These are phyloP conservation scores for Ilex paraguariensis DNA, from an alignment of 305 asterid species.

Conservation along the genomic window DNA sequence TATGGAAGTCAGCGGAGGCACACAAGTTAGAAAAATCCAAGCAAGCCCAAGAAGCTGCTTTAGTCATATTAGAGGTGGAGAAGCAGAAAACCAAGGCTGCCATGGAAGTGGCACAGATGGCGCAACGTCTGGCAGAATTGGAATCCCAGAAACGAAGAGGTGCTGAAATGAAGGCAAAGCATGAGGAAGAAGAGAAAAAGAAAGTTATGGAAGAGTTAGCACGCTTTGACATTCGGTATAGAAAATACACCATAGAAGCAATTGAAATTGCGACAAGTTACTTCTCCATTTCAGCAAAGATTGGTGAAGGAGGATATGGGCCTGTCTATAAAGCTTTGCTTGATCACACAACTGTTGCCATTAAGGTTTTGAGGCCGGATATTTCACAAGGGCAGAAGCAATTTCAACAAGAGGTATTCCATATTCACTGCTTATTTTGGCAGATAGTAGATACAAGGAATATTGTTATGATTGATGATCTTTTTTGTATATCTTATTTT, in stretches of 20 bases:
- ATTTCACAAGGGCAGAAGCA: constrained; percentile 59
- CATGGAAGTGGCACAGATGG: constrained; percentile 56
- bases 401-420: constrained; percentile 75
- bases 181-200: constrained; percentile 28
- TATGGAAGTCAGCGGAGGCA: constrained; percentile 34
- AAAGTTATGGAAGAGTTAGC: constrained; percentile 24
- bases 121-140: constrained; percentile 40
- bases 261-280: constrained; percentile 33
- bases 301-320: constrained; percentile 56
- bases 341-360: constrained; percentile 43
- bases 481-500: not conserved
- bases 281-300: constrained; percentile 26
- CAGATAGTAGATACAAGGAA: too few relatives aligned
- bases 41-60: constrained; percentile 39
- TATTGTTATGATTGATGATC: not conserved
- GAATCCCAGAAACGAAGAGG: constrained; percentile 1
- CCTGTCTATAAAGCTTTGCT: constrained; percentile 35
- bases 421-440: not conserved
- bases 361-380: constrained; percentile 39
- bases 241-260: constrained; percentile 34
- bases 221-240: constrained; percentile 14
- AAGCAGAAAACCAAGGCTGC: constrained; percentile 62
- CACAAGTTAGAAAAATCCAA: constrained; percentile 35
- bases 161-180: not conserved
- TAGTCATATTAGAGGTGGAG: constrained; percentile 56